Conservation (phyloP, 75 land plant genomes). For the Adiantum capillusveneris region DNA sequence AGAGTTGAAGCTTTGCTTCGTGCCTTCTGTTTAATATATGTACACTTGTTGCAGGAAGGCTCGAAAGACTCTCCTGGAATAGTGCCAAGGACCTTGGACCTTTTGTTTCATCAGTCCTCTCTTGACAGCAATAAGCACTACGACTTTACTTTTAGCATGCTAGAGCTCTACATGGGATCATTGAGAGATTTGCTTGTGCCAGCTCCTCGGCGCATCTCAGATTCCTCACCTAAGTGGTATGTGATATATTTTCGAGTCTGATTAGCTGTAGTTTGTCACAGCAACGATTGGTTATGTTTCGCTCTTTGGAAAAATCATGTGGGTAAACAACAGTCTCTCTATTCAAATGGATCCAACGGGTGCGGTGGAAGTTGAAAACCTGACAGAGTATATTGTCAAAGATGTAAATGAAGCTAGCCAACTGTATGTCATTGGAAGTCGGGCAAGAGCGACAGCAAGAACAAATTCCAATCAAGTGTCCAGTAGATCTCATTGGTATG, state of each 20-base stretch:
- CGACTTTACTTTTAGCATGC: slow-evolving; percentile 60
- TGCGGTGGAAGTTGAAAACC: slow-evolving; percentile 51
- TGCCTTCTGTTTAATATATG: too few relatives aligned
- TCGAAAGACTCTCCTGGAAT: slow-evolving; percentile 50
- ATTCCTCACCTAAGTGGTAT: slow-evolving; percentile 45
- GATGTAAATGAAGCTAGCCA: slow-evolving; percentile 40
- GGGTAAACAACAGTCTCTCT: slow-evolving; percentile 48
- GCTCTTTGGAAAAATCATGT: too few relatives aligned
- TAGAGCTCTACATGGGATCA: slow-evolving; percentile 76
- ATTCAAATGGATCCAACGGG: slow-evolving; percentile 56
- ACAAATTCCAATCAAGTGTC: slow-evolving; percentile 52
- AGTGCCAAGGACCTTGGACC: slow-evolving; percentile 49
- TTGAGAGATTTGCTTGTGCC: slow-evolving; percentile 65
- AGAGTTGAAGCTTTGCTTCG: too few relatives aligned
- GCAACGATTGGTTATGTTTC: too few relatives aligned
- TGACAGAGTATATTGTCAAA: slow-evolving; percentile 30
- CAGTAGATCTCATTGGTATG: slow-evolving; percentile 80
- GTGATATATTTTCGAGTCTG: too few relatives aligned
- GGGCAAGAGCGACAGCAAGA: slow-evolving; percentile 49
- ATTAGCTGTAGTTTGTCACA: too few relatives aligned
- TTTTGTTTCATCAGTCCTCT: slow-evolving; percentile 47
- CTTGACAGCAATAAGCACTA: slow-evolving; percentile 28
- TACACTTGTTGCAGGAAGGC: slow-evolving; percentile 57
- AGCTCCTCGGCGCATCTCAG: slow-evolving; percentile 12
- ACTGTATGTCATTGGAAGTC: slow-evolving; percentile 41